Base-by-base conservation (phyloP, 371 early-diverging fungal genomes). In the Mucor velutinosus region DNA sequence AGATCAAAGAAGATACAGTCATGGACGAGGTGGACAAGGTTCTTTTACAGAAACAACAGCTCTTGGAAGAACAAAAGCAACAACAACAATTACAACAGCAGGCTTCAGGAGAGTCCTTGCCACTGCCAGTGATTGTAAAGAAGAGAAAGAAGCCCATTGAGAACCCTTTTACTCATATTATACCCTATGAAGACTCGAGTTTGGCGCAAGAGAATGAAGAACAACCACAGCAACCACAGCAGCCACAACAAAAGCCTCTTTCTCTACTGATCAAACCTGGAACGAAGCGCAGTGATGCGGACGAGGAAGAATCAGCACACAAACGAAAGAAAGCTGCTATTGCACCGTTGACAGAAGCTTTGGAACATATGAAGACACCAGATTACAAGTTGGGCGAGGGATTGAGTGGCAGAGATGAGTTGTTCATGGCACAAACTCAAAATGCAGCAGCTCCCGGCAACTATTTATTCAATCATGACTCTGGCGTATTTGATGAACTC, bases 151-250 rank as follows among this genome's bases (percentile, higher is more conserved):
- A 76, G 29, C 76, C 80, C 2, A 72, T 80, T 27, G 75, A 79
- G 11, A 86, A 88, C 41, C 88, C 87, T 8, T 88, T 85, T 60
- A 83, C 69, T 10, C 82, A 82, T 58, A 78, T 86, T 41, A 79
- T 80, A 19, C 82, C 88, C 3, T 83, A 79, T 51, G 76, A 78
- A 43, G 88, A 86, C 35, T 86, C 87, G 1, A 72, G 71, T 23
- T 62, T 58, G 39, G 79, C 75, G 3, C 57, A 68, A 19, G 76
- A 77, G 10, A 47, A 47, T 35, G 58, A 23, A 55, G 68, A 61
- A 7, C 51, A 15, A 21, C 23, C 30, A 15, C 33, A 55, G 30
- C 60, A 47, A 64, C 62, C 47, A 35, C 62, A 25, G 29, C 62
- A 23, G 49, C 57, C 29, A 61, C 57, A 43, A 57, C 30, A 29